Evolutionary conservation across 1,139 yeast species (phyloP).

Genomic region (Geotrichum phurueaensis): DNA sequence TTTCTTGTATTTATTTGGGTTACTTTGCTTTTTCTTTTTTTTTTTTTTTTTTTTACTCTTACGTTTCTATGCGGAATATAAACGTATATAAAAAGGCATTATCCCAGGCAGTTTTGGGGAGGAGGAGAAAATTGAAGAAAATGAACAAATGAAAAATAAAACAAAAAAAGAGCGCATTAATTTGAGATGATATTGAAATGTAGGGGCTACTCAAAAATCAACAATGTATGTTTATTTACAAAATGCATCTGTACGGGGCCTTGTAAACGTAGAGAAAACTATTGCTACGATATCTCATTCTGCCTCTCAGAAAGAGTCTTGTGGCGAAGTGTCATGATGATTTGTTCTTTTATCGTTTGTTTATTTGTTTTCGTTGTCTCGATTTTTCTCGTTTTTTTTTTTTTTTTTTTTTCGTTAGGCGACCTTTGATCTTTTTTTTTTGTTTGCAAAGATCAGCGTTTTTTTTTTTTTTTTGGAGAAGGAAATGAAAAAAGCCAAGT

Average conservation of each 20-base stretch:
- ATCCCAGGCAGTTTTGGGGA: background rate
- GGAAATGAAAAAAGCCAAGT: slow-evolving; percentile 12
- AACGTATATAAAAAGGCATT: too few species aligned
- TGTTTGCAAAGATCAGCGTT: background rate
- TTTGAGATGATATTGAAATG: background rate
- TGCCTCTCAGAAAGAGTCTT: background rate
- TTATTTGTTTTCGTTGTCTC: background rate
- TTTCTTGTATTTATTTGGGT: background rate
- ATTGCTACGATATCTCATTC: too few species aligned
- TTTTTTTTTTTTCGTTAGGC: background rate
- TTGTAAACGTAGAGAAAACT: too few species aligned
- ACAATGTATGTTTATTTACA: too few species aligned
- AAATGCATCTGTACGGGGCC: too few species aligned
- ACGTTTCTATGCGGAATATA: too few species aligned
- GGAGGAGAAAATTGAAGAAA: background rate
- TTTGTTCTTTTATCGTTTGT: background rate
- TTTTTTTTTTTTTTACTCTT: too few species aligned
- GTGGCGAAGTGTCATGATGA: background rate
- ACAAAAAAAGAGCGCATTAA: background rate
- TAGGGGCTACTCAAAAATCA: too few species aligned
- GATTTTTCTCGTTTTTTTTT: background rate
- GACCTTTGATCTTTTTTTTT: background rate
- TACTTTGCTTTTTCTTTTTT: background rate
- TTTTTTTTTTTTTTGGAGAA: background rate
- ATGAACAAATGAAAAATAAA: background rate